Evolutionary conservation across 805 yeast genomes (phyloP).

Genomic region (Lachancea lanzarotensis): DNA sequence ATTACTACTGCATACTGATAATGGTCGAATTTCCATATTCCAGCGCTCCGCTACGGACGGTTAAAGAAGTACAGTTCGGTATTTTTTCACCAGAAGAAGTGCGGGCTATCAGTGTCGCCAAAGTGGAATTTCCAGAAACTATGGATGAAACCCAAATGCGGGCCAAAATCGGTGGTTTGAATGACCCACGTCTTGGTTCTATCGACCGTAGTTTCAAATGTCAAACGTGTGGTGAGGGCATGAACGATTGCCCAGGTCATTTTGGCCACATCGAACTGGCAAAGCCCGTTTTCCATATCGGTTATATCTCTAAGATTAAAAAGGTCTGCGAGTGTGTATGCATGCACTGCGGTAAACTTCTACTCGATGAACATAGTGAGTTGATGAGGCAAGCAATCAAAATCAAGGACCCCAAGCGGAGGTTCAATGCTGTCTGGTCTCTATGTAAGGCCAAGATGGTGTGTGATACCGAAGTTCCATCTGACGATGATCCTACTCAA

Average conservation of each 20-base stretch:
- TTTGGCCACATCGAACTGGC: constrained; percentile 98
- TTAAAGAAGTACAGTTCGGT: constrained; percentile 98
- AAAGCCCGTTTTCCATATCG: constrained; percentile 97
- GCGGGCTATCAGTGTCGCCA: constrained; percentile 95
- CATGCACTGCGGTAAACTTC: constrained; percentile 95
- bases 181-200: constrained; percentile 95
- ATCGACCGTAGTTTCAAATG: constrained; percentile 96
- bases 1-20: constrained; percentile 8
- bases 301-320: constrained; percentile 87
- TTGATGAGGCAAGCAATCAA: constrained; percentile 80
- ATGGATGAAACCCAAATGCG: constrained; percentile 95
- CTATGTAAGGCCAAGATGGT: constrained; percentile 87
- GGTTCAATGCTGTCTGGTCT: constrained; percentile 96
- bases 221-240: constrained; percentile 98
- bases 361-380: constrained; percentile 67
- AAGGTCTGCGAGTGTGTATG: constrained; percentile 95
- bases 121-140: constrained; percentile 98
- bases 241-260: constrained; percentile 99
- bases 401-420: constrained; percentile 88
- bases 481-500: constrained; percentile 53
- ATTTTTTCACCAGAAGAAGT: constrained; percentile 95
- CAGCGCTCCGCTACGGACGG: constrained; percentile 96
- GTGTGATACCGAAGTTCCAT: constrained; percentile 81
- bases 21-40: constrained; percentile 77
- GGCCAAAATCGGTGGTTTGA: constrained; percentile 94